These are phyloP conservation scores for Aquanectria penicillioides DNA, from an alignment of 2,329 filamentous ascomycete species.

Conservation along the genomic window DNA sequence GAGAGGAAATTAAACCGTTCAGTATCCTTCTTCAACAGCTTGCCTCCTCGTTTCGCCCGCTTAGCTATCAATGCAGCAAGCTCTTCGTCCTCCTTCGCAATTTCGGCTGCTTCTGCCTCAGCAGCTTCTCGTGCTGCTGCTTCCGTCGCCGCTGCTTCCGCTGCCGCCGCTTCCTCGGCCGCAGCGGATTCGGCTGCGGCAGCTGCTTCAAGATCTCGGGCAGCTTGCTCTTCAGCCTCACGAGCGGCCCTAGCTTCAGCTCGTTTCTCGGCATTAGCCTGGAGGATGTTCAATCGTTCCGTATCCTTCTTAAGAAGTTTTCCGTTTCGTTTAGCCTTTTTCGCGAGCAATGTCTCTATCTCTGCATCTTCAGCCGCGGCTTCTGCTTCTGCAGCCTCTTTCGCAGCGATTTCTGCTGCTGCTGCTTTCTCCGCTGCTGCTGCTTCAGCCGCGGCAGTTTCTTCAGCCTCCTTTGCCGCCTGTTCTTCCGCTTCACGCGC, in stretches of 20 bases:
- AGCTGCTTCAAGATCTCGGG: constrained; percentile 24
- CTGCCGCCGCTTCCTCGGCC: constrained; percentile 9
- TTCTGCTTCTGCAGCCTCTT: constrained; percentile 26
- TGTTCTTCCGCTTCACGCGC: constrained; percentile 31
- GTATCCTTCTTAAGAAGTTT: constrained; percentile 34
- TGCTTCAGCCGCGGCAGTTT: constrained; percentile 34
- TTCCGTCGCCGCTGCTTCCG: constrained; percentile 29
- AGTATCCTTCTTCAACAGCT: constrained; percentile 36
- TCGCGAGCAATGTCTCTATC: constrained; percentile 52
- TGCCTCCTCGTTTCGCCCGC: constrained; percentile 37
- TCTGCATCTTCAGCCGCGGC: constrained; percentile 44
- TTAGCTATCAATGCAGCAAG: constrained; percentile 32
- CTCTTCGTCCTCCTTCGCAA: constrained; percentile 41
- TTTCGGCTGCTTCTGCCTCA: constrained; percentile 43
- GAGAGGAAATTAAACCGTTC: constrained; percentile 34
- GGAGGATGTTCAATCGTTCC: constrained; percentile 32
- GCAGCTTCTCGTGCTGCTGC: constrained; percentile 10
- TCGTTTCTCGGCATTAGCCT: constrained; percentile 37
- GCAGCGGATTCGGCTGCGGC: constrained; percentile 31
- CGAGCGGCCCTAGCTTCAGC: constrained; percentile 42
- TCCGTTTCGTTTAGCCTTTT: constrained; percentile 45
- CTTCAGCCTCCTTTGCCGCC: constrained; percentile 29
- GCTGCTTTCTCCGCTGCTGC: constrained; percentile 44
- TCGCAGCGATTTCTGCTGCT: constrained; percentile 26
- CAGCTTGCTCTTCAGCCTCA: constrained; percentile 33